Conservation (phyloP, 192 early-diverging fungal species). For the Dissophora ornata region DNA sequence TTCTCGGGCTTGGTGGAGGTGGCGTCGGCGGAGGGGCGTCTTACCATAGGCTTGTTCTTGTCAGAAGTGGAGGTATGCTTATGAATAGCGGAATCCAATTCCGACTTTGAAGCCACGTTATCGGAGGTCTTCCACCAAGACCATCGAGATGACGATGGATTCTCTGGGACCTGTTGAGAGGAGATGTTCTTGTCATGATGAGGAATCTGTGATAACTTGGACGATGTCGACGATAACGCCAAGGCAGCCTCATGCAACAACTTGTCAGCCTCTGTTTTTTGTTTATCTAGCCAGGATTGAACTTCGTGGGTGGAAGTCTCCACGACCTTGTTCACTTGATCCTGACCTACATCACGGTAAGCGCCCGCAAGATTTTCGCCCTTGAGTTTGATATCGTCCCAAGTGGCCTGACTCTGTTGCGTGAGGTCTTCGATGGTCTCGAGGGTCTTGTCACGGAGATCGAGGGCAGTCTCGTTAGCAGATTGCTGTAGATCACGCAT, state of each 20-base stretch:
- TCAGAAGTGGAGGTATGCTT: not conserved
- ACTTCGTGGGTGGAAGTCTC: constrained; percentile 1
- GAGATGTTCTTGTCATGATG: not conserved
- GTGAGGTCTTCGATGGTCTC: constrained; percentile 21
- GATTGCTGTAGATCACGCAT: constrained; percentile 6
- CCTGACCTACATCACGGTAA: too few relatives aligned
- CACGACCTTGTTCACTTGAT: constrained; percentile 6
- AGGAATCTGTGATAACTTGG: too few relatives aligned
- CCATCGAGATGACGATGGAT: constrained; percentile 30
- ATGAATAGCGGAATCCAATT: not conserved
- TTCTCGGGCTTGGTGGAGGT: constrained; percentile 14
- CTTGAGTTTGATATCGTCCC: constrained; percentile 31
- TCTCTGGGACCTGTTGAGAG: constrained; percentile 2
- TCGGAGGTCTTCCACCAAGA: constrained; percentile 31
- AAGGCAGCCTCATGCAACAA: too few relatives aligned
- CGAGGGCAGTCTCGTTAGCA: not conserved
- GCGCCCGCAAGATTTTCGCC: constrained; percentile 20
- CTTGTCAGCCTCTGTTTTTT: too few relatives aligned
- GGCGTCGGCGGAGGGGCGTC: not conserved
- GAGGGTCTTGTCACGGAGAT: constrained; percentile 24
- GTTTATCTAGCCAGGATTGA: too few relatives aligned
- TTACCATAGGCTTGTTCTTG: not conserved
- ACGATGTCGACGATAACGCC: too few relatives aligned
- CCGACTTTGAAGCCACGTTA: not conserved
- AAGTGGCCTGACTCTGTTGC: constrained; percentile 12